Percentiles rank a stretch among this genome's conserved stretches.
These are phyloP conservation scores for Dactylella cylindrospora DNA, from an alignment of 2,329 filamentous ascomycete genomes.

Conservation along the genomic window DNA sequence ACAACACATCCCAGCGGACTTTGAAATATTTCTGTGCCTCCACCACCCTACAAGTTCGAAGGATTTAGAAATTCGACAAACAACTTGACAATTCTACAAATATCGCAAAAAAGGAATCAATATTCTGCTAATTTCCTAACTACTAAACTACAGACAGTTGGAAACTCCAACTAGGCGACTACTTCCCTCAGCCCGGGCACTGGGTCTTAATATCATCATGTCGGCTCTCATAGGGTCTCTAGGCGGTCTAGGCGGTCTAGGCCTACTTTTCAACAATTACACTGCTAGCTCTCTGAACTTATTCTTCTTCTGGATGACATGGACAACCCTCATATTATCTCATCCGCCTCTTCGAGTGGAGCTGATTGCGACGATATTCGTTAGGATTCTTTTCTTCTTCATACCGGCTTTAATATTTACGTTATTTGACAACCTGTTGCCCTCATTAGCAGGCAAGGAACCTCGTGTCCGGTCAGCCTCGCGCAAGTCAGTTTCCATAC, in stretches of 20 bases:
- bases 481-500: slow-evolving; percentile 55
- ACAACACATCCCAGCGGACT: slow-evolving; percentile 15
- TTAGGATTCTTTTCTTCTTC: slow-evolving; percentile 71
- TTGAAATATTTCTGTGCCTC: too few species aligned
- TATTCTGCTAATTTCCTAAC: not conserved
- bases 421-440: slow-evolving; percentile 69
- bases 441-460: slow-evolving; percentile 69
- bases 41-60: too few species aligned
- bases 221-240: slow-evolving; percentile 36
- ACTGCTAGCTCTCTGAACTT: slow-evolving; percentile 80
- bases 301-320: slow-evolving; percentile 87
- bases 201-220: slow-evolving; percentile 4
- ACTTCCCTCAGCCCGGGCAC: too few species aligned
- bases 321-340: slow-evolving; percentile 77
- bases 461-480: slow-evolving; percentile 48
- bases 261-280: slow-evolving; percentile 66
- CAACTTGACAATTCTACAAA: not conserved
- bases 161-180: not conserved
- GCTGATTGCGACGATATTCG: slow-evolving; percentile 66
- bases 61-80: not conserved
- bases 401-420: slow-evolving; percentile 72
- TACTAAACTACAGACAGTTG: not conserved
- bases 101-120: not conserved
- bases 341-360: slow-evolving; percentile 75
- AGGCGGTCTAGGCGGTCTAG: slow-evolving; percentile 60